A percentile compares a stretch with the other conserved stretches of the same genome.
These are phyloP conservation scores for Athelia psychrophila DNA, from an alignment of 1,284 basidiomycete genomes.

Conservation along the genomic window DNA sequence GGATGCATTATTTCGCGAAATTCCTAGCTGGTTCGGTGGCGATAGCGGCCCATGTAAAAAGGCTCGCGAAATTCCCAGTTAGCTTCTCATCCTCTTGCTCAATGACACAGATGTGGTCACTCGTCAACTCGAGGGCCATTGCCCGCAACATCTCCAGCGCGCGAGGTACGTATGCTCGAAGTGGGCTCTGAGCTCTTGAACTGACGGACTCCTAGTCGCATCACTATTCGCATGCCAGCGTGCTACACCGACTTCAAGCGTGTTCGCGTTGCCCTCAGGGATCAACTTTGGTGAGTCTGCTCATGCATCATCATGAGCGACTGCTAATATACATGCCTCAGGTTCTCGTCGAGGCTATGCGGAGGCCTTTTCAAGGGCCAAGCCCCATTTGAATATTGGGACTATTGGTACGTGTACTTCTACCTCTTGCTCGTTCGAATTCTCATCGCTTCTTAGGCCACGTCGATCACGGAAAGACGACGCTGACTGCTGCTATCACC, in stretches of 20 bases:
- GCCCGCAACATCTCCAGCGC: conserved; percentile 47
- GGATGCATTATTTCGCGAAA: too few species aligned
- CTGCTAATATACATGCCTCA: conserved; percentile 13
- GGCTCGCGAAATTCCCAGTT: conserved; percentile 2
- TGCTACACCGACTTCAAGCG: conserved; percentile 15
- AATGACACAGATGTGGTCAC: conserved; percentile 38
- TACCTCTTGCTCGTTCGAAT: conserved; percentile 4
- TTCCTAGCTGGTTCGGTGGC: too few species aligned
- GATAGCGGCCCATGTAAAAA: too few species aligned
- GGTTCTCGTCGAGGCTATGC: conserved; percentile 64
- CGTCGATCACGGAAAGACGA: conserved; percentile 96
- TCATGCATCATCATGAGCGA: neutral
- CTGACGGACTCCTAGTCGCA: neutral
- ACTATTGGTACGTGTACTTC: conserved; percentile 69
- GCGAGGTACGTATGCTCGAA: conserved; percentile 36
- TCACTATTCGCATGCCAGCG: neutral
- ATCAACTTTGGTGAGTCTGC: conserved; percentile 22
- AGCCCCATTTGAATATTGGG: conserved; percentile 97
- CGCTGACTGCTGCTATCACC: conserved; percentile 97
- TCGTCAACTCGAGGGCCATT: conserved; percentile 50
- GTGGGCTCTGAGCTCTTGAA: conserved; percentile 8
- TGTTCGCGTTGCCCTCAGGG: conserved; percentile 16
- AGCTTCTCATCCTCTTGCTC: conserved; percentile 2
- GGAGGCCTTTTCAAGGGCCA: conserved; percentile 80
- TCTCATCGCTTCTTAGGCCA: conserved; percentile 52